phyloP scores from a whole-genome alignment of 1,139 yeast genomes.

The Taiozyma sp. region DNA sequence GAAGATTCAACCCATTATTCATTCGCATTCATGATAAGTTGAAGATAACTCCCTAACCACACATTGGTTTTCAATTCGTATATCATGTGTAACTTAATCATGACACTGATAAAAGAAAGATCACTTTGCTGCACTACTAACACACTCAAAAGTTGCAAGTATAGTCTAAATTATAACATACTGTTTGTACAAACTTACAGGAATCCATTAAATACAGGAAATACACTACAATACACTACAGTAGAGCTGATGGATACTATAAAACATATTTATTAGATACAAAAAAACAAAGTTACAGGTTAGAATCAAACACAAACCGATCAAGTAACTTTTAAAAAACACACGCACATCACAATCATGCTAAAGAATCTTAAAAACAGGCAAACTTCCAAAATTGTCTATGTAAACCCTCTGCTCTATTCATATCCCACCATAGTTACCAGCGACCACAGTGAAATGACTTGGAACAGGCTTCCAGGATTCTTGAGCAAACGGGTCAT shows the following conservation, averaged over 20 bases:
- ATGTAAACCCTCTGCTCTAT: neutral
- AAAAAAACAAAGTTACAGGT: neutral
- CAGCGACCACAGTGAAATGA: slow-evolving; percentile 30
- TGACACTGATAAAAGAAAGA: no score
- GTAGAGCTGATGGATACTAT: neutral
- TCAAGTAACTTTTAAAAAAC: neutral
- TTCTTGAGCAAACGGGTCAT: slow-evolving; percentile 31
- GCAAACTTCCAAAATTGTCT: neutral
- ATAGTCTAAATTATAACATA: neutral
- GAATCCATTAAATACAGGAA: neutral
- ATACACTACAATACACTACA: neutral
- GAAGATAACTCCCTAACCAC: neutral
- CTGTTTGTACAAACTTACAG: neutral
- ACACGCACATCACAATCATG: neutral
- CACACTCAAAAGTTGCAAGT: neutral
- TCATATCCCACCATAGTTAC: slow-evolving; percentile 30
- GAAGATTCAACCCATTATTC: neutral
- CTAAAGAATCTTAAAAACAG: neutral
- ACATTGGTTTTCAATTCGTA: neutral
- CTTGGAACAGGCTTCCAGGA: slow-evolving; percentile 30
- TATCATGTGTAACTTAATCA: neutral
- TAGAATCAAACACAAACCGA: neutral
- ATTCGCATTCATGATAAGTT: neutral
- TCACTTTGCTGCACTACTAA: neutral
- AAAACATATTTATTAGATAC: neutral